phyloP scores from a whole-genome alignment of 768 basidiomycete genomes.

The Lactifluus rugatus region DNA sequence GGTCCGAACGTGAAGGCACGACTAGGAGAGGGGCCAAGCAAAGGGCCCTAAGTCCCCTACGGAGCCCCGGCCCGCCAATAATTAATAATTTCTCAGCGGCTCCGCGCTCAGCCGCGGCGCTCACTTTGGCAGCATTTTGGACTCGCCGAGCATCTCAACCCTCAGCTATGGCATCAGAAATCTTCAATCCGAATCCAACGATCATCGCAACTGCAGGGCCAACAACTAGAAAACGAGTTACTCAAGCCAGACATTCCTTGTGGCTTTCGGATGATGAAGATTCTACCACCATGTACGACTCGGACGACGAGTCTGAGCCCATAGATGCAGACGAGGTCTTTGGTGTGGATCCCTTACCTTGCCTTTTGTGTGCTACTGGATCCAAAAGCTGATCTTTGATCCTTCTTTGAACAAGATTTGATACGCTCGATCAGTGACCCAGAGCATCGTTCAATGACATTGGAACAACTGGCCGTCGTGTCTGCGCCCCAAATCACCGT shows the following conservation, averaged over 20 bases:
- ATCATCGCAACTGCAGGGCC: constrained; percentile 53
- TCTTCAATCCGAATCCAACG: constrained; percentile 87
- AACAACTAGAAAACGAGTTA: constrained; percentile 31
- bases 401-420: constrained; percentile 48
- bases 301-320: constrained; percentile 42
- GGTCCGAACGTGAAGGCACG: not conserved
- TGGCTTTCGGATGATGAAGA: constrained; percentile 41
- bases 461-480: constrained; percentile 94
- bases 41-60: not conserved
- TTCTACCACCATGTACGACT: constrained; percentile 18
- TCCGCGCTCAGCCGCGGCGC: too few species aligned
- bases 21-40: not conserved
- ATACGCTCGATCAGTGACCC: constrained; percentile 90
- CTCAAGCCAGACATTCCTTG: constrained; percentile 39
- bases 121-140: too few species aligned
- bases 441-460: constrained; percentile 81
- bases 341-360: constrained; percentile 46
- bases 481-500: constrained; percentile 76
- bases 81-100: not conserved
- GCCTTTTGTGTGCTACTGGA: not conserved
- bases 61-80: not conserved
- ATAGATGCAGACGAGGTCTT: constrained; percentile 93
- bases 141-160: too few species aligned
- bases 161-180: constrained; percentile 37
- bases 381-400: not conserved